Evolutionary conservation across 805 yeast genomes (phyloP).

Genomic region (Hanseniaspora mollemarum): DNA sequence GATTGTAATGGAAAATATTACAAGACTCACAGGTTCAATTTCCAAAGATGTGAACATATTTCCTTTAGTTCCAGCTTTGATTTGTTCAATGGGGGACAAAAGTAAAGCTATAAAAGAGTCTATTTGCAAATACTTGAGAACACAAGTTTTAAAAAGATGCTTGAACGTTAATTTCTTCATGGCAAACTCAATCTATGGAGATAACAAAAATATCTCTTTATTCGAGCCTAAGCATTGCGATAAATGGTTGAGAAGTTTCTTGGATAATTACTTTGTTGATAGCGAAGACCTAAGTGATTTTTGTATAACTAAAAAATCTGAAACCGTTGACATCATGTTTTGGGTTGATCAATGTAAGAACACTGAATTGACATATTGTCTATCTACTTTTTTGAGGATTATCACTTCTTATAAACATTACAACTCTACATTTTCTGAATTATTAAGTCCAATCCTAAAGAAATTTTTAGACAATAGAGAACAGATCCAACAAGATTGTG

Average conservation of each 20-base stretch:
- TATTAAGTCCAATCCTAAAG: slow-evolving; percentile 38
- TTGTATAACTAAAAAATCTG: slow-evolving; percentile 43
- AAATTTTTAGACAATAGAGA: slow-evolving; percentile 39
- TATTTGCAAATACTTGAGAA: slow-evolving; percentile 33
- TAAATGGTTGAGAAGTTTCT: slow-evolving; percentile 33
- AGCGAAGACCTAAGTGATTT: slow-evolving; percentile 36
- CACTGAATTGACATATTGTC: slow-evolving; percentile 44
- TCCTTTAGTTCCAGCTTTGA: slow-evolving; percentile 47
- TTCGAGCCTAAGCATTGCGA: slow-evolving; percentile 57
- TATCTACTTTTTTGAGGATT: slow-evolving; percentile 39
- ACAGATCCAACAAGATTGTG: slow-evolving; percentile 36
- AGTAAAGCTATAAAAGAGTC: slow-evolving; percentile 40
- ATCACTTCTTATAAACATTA: slow-evolving; percentile 31
- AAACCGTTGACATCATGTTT: slow-evolving; percentile 49
- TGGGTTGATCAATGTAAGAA: slow-evolving; percentile 56
- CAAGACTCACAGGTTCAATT: slow-evolving; percentile 27
- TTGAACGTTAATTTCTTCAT: slow-evolving; percentile 36
- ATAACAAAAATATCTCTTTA: slow-evolving; percentile 24
- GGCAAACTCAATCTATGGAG: slow-evolving; percentile 49
- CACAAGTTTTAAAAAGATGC: slow-evolving; percentile 30
- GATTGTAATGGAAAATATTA: slow-evolving; percentile 37
- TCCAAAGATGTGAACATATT: slow-evolving; percentile 36
- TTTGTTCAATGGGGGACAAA: slow-evolving; percentile 43
- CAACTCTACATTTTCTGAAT: slow-evolving; percentile 33
- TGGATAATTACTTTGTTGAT: slow-evolving; percentile 42